These are phyloP conservation scores for Glebionis coronaria DNA, from an alignment of 129 eudicot genomes.

Conservation along the genomic window DNA sequence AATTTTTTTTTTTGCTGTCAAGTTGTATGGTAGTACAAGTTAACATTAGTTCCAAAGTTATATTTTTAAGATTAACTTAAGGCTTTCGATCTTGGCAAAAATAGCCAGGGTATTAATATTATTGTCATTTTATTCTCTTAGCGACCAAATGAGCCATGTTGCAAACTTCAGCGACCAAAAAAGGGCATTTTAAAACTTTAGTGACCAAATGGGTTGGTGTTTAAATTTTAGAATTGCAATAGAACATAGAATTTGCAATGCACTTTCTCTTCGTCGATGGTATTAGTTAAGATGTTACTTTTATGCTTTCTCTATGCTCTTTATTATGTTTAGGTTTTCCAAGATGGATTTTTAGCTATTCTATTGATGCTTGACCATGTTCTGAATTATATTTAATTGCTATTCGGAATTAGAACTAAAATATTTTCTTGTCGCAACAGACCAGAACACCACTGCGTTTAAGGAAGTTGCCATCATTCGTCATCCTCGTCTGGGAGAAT, in stretches of 20 bases:
- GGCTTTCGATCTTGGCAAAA: no score
- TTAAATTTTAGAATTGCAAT: no score
- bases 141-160: no score
- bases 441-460: conserved; percentile 78
- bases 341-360: not conserved
- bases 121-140: no score
- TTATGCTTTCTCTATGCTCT: conserved; percentile 1
- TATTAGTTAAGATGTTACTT: not conserved
- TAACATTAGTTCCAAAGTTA: no score
- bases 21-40: no score
- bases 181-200: no score
- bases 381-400: not conserved
- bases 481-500: conserved; percentile 91
- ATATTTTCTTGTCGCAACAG: conserved; percentile 29
- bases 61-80: no score
- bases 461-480: conserved; percentile 91
- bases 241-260: not conserved
- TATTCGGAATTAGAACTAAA: not conserved
- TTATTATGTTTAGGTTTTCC: not conserved
- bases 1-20: no score
- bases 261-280: not conserved
- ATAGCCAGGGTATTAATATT: no score
- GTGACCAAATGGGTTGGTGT: no score
- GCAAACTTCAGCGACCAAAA: no score
- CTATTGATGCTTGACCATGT: not conserved